Percentiles rank a stretch among this genome's conserved stretches.
These are phyloP conservation scores for Pseudonitzschia pungens DNA, from an alignment of 108 stramenopile genomes.

Conservation along the genomic window DNA sequence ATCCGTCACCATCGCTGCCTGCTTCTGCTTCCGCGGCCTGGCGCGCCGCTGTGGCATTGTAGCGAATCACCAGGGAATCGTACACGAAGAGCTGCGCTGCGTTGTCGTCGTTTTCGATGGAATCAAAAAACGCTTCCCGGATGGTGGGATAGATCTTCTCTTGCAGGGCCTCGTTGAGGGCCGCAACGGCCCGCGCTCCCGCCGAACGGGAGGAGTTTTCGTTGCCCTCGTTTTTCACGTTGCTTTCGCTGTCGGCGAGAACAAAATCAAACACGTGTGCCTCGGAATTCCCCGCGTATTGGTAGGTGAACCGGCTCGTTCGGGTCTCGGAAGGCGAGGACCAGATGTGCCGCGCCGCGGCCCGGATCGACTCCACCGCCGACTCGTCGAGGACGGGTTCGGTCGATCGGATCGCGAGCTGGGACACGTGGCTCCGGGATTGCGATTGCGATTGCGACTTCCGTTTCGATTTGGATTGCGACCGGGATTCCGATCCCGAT, in stretches of 20 bases:
- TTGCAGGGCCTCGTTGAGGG: constrained; percentile 36
- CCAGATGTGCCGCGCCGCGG: neutral
- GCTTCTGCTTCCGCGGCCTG: neutral
- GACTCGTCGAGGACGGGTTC: neutral
- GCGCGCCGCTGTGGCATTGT: constrained; percentile 61
- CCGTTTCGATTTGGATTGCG: too few species aligned
- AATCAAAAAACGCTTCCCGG: constrained; percentile 44
- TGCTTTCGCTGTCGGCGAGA: neutral
- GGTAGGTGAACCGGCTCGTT: constrained; percentile 40
- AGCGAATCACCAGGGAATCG: constrained; percentile 69
- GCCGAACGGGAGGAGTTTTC: neutral
- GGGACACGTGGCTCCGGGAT: too few species aligned
- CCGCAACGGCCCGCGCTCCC: neutral
- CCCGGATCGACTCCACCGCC: neutral
- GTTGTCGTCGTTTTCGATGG: constrained; percentile 7
- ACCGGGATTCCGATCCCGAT: neutral
- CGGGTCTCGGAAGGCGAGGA: neutral
- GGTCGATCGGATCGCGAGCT: constrained; percentile 5
- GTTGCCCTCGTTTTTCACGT: neutral
- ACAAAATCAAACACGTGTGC: constrained; percentile 45
- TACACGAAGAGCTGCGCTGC: constrained; percentile 46
- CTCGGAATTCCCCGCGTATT: constrained; percentile 39
- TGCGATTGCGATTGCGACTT: too few species aligned
- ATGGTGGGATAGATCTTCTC: constrained; percentile 56
- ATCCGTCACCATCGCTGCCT: neutral